Percentiles rank a stretch among this genome's conserved stretches.
Conservation (phyloP, 257 asterid species). For the Ocimum tenuiflorum region DNA sequence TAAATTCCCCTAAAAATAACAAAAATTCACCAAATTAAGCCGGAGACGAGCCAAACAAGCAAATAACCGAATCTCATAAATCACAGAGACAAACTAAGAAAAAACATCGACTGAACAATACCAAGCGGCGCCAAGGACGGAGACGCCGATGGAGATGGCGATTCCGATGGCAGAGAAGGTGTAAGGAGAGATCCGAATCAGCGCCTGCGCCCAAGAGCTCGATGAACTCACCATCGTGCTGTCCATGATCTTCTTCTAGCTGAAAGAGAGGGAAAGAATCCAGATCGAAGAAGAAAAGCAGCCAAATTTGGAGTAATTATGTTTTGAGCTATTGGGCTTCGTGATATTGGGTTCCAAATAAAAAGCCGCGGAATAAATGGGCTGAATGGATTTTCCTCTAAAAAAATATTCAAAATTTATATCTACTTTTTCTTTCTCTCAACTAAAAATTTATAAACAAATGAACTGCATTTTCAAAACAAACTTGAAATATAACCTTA, state of each 20-base stretch:
- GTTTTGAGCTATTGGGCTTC: neutral
- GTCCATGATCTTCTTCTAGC: neutral
- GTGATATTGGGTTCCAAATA: neutral
- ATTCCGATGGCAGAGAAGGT: conserved; percentile 91
- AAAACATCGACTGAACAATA: conserved; percentile 7
- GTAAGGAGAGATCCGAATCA: conserved; percentile 89
- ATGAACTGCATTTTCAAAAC: too few relatives aligned
- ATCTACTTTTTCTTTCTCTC: too few relatives aligned
- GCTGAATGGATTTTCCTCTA: neutral
- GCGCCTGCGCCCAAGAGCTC: conserved; percentile 78
- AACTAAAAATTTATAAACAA: too few relatives aligned
- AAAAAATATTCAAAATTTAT: too few relatives aligned
- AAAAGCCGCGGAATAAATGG: neutral
- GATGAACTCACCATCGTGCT: conserved; percentile 51
- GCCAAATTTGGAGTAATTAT: neutral
- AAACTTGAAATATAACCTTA: too few relatives aligned
- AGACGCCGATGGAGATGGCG: conserved; percentile 86
- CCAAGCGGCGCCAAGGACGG: conserved; percentile 99
- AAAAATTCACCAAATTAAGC: conserved; percentile 5
- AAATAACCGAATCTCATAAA: neutral
- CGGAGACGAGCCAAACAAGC: neutral
- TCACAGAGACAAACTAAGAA: neutral
- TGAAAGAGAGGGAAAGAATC: neutral
- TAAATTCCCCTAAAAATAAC: conserved; percentile 51
- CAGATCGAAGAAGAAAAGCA: conserved; percentile 5